These are phyloP conservation scores for Russula sp. DNA, from an alignment of 768 basidiomycete genomes.

Conservation along the genomic window DNA sequence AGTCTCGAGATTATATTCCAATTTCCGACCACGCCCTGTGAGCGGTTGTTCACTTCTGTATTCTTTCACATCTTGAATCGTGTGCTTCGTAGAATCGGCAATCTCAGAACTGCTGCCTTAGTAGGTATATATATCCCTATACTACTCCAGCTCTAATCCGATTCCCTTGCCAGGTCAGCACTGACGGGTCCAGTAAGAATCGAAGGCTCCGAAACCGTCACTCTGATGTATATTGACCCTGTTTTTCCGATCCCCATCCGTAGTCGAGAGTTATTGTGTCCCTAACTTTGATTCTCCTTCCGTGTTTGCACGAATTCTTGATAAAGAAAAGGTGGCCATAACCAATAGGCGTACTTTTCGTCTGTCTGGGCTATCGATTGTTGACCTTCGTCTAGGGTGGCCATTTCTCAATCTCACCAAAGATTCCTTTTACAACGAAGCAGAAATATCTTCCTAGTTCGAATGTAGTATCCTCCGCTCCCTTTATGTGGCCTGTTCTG, in stretches of 20 bases:
- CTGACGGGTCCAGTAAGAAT: constrained; percentile 66
- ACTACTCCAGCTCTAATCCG: background rate
- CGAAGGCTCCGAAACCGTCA: background rate
- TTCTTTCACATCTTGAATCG: background rate
- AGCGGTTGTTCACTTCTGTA: constrained; percentile 24
- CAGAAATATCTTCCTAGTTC: constrained; percentile 80
- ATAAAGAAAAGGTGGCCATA: constrained; percentile 58
- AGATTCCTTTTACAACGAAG: constrained; percentile 60
- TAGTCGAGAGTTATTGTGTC: constrained; percentile 89
- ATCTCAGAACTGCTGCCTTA: constrained; percentile 75
- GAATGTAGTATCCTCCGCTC: constrained; percentile 42
- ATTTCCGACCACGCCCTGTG: constrained; percentile 79
- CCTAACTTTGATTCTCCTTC: constrained; percentile 93
- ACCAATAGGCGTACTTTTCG: background rate
- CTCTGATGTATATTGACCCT: background rate
- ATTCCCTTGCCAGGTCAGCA: constrained; percentile 42
- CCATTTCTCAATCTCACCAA: constrained; percentile 84
- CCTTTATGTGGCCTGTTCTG: background rate
- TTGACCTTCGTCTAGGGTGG: constrained; percentile 50
- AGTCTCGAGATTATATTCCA: constrained; percentile 59
- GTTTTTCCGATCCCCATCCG: background rate
- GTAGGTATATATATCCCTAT: constrained; percentile 27
- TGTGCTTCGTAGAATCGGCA: constrained; percentile 57
- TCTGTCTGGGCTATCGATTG: background rate
- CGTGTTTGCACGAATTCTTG: constrained; percentile 82